Evolutionary conservation across 352 stramenopile genomes (phyloP), one percentile per base, ranked within the genome.

Genomic region (Aphanomyces invadans): DNA sequence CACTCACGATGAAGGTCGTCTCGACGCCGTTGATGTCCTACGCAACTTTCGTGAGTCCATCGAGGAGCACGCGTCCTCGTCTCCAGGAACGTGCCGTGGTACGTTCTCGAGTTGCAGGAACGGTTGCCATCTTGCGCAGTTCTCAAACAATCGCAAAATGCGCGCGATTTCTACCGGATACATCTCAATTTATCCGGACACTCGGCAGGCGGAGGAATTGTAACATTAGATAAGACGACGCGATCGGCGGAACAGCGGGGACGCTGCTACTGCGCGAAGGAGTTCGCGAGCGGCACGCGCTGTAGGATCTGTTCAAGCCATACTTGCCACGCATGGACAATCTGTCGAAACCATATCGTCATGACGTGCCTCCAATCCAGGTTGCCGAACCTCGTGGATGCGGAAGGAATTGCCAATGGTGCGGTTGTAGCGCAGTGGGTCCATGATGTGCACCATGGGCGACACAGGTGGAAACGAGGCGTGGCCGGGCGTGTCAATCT

Each of bases 391-490:
- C 74, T 94, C 80, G 46, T 82, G 77, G 77, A 94, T 90, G 25
- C 83, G 81, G 61, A 92, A 94, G 45, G 80, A 83, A 66, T 89
- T 91, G 61, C 83, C 86, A 53, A 94, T 88, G 67, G 71, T 87
- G 62, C 80, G 75, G 28, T 73, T 76, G 29, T 71, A 68, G 38
- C 82, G 81, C 57, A 94, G 87, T 10, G 86, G 86, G 70, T 94
- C 86, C 17, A 77, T 65, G 46, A 94, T 88, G 68, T 79, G 88
- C 5, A 83, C 80, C 4, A 77, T 76, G 12, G 89, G 74, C 39
- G 77, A 72, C 0, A 74, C 63, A 19, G 74, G 76, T 28, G 76
- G 68, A 25, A 77, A 71, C 15, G 74, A 29, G 1, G 53, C 38
- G 7, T 76, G 54, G 70, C 82, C n/a, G 15, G 36, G 7, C 15